phyloP scores from a whole-genome alignment of 176 grass and related monocot genomes.

The Paspalum notatum region DNA sequence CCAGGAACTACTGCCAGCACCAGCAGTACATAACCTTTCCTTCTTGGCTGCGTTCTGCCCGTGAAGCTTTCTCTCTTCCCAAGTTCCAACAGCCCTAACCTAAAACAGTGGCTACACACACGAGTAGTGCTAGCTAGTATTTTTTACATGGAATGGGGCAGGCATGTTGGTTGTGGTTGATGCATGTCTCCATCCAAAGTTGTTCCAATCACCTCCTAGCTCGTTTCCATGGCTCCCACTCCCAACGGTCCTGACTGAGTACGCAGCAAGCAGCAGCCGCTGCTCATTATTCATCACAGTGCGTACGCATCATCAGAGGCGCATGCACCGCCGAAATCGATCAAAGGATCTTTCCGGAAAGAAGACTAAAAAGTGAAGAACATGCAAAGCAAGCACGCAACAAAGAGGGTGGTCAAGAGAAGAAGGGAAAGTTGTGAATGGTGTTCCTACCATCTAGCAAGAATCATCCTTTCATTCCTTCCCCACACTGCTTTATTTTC shows the following conservation, averaged over 20 bases:
- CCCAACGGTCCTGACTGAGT: background rate
- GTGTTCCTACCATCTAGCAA: too few species aligned
- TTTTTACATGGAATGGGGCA: background rate
- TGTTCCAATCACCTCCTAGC: background rate
- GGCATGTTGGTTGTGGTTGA: background rate
- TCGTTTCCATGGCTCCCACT: background rate
- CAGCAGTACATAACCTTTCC: too few species aligned
- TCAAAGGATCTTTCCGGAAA: constrained; percentile 20
- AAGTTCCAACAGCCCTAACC: background rate
- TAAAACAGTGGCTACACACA: too few species aligned
- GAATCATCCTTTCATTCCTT: background rate
- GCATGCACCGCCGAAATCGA: constrained; percentile 5
- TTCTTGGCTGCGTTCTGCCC: background rate
- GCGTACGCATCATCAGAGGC: background rate
- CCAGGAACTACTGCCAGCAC: too few species aligned
- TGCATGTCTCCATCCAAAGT: background rate
- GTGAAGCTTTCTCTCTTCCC: constrained; percentile 18
- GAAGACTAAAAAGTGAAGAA: constrained; percentile 10
- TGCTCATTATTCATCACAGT: background rate
- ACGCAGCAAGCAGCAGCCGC: background rate
- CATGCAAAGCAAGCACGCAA: background rate
- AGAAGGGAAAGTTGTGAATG: constrained; percentile 18
- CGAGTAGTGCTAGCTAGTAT: background rate
- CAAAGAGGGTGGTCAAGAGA: constrained; percentile 26
- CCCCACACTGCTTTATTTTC: background rate